Evolutionary conservation across 768 basidiomycete genomes (phyloP).

Genomic region (Royoungia palumana): DNA sequence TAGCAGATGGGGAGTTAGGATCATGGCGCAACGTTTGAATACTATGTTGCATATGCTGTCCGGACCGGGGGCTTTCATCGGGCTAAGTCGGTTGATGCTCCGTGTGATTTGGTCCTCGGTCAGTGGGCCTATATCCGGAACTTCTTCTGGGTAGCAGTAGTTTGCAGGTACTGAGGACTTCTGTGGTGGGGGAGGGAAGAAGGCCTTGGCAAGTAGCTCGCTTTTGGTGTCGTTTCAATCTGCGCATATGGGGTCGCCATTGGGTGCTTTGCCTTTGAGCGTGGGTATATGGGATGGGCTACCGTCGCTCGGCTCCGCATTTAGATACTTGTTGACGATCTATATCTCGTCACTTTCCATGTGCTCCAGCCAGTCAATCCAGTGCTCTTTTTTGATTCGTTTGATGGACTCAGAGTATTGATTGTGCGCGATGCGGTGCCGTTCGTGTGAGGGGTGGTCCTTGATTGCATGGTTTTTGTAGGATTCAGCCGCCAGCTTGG

Average conservation of each 20-base stretch:
- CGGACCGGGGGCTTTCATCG: constrained; percentile 20
- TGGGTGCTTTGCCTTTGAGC: constrained; percentile 4
- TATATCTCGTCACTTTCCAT: neutral
- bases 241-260: too few species aligned
- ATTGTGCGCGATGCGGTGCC: neutral
- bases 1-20: constrained; percentile 5
- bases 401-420: neutral
- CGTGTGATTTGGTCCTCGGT: too few species aligned
- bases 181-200: too few species aligned
- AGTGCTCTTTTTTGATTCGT: constrained; percentile 3
- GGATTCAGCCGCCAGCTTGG: too few species aligned
- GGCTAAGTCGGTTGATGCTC: too few species aligned
- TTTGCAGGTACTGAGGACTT: too few species aligned
- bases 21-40: constrained; percentile 11
- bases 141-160: too few species aligned
- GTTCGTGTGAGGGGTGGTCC: too few species aligned
- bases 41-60: constrained; percentile 29
- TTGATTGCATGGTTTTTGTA: too few species aligned
- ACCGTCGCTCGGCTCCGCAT: neutral
- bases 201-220: too few species aligned
- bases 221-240: too few species aligned
- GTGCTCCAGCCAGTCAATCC: constrained; percentile 7
- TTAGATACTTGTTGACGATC: constrained; percentile 7
- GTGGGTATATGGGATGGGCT: neutral
- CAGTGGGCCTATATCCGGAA: too few species aligned